These are phyloP conservation scores for Claviceps pusilla DNA, from an alignment of 2,329 filamentous ascomycete species.

Conservation along the genomic window DNA sequence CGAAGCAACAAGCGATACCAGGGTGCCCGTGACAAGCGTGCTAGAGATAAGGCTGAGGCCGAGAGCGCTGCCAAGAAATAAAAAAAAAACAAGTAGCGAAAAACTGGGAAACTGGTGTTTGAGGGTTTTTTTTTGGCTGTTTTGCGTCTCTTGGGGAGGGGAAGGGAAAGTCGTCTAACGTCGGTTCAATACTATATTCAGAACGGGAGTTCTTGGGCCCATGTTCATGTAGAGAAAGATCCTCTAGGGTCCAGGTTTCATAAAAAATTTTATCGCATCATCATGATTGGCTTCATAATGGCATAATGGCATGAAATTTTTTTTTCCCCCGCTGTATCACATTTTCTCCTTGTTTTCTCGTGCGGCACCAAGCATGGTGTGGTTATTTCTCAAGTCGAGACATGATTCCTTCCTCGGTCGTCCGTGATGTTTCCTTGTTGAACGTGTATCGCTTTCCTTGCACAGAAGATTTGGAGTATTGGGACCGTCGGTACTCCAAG, in stretches of 20 bases:
- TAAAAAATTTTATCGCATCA: constrained; percentile 25
- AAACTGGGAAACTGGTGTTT: constrained; percentile 25
- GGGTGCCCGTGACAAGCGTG: constrained; percentile 86
- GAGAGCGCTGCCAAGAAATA: constrained; percentile 75
- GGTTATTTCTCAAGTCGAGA: neutral
- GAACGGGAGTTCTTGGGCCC: constrained; percentile 19
- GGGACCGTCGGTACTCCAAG: too few relatives aligned
- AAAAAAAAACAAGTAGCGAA: constrained; percentile 18
- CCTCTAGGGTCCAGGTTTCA: constrained; percentile 24
- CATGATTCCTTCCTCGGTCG: too few relatives aligned
- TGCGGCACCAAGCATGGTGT: neutral
- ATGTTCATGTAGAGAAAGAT: constrained; percentile 20
- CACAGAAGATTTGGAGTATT: too few relatives aligned
- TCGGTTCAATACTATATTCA: constrained; percentile 21
- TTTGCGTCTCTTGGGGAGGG: constrained; percentile 24
- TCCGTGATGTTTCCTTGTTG: too few relatives aligned
- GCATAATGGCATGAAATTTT: neutral
- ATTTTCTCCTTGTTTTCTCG: too few relatives aligned
- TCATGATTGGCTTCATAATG: constrained; percentile 20
- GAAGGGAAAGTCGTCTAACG: constrained; percentile 16
- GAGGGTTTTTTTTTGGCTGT: constrained; percentile 23
- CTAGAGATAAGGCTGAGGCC: constrained; percentile 73
- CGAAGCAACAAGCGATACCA: constrained; percentile 68
- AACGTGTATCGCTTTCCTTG: too few relatives aligned
- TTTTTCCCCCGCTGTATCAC: neutral